These are phyloP conservation scores for Phanerochaete carnosa DNA, from an alignment of 768 basidiomycete genomes.

Conservation along the genomic window DNA sequence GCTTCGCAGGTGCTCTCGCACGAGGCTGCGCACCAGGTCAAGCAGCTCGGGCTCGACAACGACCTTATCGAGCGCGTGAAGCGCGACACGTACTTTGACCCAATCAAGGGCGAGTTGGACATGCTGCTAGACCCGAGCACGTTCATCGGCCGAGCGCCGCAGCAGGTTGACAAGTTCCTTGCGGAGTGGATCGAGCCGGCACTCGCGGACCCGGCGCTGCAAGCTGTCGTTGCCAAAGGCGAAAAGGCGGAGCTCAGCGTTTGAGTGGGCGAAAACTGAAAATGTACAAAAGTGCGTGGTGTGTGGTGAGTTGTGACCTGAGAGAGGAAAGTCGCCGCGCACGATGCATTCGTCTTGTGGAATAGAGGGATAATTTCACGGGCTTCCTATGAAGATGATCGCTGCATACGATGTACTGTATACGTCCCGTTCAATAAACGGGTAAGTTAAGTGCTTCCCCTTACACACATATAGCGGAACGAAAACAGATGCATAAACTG, in stretches of 20 bases:
- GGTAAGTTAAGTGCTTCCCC: too few species aligned
- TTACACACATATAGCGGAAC: too few species aligned
- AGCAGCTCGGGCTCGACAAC: conserved; percentile 91
- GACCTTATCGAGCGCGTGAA: conserved; percentile 90
- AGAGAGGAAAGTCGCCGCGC: too few species aligned
- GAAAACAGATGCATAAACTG: too few species aligned
- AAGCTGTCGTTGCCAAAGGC: conserved; percentile 47
- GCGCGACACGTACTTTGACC: conserved; percentile 81
- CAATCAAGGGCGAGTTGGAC: conserved; percentile 80
- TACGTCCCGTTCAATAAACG: too few species aligned
- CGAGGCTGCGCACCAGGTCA: conserved; percentile 91
- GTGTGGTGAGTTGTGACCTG: too few species aligned
- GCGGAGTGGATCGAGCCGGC: conserved; percentile 87
- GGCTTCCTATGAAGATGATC: too few species aligned
- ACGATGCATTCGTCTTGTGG: too few species aligned
- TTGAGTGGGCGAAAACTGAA: too few species aligned
- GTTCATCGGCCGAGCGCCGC: conserved; percentile 91
- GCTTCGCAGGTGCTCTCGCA: conserved; percentile 77
- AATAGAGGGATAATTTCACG: too few species aligned
- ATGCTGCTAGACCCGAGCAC: conserved; percentile 77
- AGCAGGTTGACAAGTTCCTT: conserved; percentile 91
- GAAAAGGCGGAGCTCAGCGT: conserved; percentile 67
- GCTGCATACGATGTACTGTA: too few species aligned
- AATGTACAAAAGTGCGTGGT: too few species aligned
- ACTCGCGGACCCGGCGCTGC: conserved; percentile 52